Percentiles rank a stretch among this genome's conserved stretches.
phyloP scores from a whole-genome alignment of 371 early-diverging fungal genomes.

The Zychaea mexicana region DNA sequence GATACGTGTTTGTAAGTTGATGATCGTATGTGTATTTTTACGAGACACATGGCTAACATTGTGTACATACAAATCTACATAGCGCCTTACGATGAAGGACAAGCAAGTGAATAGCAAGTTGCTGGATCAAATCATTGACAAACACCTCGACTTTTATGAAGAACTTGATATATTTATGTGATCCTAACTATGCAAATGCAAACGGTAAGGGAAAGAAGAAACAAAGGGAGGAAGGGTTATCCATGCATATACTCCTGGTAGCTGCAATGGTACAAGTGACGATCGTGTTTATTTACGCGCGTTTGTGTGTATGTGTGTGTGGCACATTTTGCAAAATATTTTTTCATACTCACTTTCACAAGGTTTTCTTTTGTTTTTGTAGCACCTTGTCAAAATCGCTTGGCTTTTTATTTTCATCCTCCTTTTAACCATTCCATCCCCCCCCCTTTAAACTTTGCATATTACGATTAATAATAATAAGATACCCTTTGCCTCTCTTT shows the following conservation, averaged over 20 bases:
- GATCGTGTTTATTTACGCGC: too few species aligned
- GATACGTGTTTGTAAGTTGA: constrained; percentile 18
- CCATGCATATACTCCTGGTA: too few species aligned
- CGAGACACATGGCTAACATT: too few species aligned
- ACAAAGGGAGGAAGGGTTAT: too few species aligned
- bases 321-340: background rate
- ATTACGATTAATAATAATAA: too few species aligned
- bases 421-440: background rate
- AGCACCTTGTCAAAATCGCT: constrained; percentile 5
- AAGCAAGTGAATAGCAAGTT: background rate
- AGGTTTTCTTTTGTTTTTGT: background rate
- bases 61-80: background rate
- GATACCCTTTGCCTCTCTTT: background rate
- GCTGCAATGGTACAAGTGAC: too few species aligned
- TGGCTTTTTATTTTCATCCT: background rate
- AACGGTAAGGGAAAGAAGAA: background rate
- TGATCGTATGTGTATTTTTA: too few species aligned
- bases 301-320: background rate
- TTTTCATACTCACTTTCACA: background rate
- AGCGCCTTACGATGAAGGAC: constrained; percentile 9
- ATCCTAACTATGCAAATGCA: background rate
- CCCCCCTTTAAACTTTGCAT: background rate
- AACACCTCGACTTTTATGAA: constrained; percentile 4
- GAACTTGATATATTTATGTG: background rate
- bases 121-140: constrained; percentile 8